These are phyloP conservation scores for Phytophthora constricta DNA, from an alignment of 352 stramenopile genomes.

Conservation along the genomic window DNA sequence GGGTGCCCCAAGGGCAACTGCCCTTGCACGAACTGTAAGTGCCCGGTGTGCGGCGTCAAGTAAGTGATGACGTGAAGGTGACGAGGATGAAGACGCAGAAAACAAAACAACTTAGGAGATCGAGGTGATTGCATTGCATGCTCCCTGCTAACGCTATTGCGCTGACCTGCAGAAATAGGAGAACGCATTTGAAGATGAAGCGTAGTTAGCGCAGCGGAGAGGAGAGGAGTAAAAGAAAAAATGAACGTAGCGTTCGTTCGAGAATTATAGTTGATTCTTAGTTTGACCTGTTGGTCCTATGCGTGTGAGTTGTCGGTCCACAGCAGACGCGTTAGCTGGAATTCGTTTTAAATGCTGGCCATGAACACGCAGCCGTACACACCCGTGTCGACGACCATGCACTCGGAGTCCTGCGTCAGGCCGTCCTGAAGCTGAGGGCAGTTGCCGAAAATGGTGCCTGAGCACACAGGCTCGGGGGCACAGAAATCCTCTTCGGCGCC, in stretches of 20 bases:
- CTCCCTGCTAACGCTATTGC: too few species aligned
- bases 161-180: too few species aligned
- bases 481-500: constrained; percentile 26
- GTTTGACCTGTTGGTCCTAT: background rate
- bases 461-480: constrained; percentile 34
- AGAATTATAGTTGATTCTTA: background rate
- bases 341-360: constrained; percentile 28
- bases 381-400: constrained; percentile 34
- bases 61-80: constrained; percentile 11
- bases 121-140: too few species aligned
- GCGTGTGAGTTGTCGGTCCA: background rate
- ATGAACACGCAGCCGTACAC: constrained; percentile 51
- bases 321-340: background rate
- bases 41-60: constrained; percentile 22
- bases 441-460: constrained; percentile 40
- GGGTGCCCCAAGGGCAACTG: constrained; percentile 26
- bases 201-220: too few species aligned
- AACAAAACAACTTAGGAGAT: too few species aligned
- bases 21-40: constrained; percentile 27
- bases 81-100: too few species aligned
- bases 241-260: too few species aligned
- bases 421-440: constrained; percentile 42
- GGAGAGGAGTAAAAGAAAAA: too few species aligned
- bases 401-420: constrained; percentile 35
- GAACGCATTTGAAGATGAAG: too few species aligned